Conservation (phyloP, 495 filamentous ascomycete genomes). For the Elaphomyces granulatus region DNA sequence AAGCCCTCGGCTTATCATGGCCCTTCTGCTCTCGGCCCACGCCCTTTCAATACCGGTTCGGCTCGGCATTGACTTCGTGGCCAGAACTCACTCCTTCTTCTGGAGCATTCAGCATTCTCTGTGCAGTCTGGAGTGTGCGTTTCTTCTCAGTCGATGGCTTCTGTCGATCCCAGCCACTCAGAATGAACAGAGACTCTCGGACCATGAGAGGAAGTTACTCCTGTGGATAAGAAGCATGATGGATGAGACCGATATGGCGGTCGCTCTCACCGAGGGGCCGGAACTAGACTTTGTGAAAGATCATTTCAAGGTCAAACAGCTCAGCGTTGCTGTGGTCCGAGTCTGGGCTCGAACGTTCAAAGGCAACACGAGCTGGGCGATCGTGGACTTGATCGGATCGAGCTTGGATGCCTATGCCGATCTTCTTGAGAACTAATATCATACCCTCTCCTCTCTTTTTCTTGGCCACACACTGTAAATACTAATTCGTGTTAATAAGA, state of each 20-base stretch:
- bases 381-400: slow-evolving; percentile 36
- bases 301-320: slow-evolving; percentile 31
- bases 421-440: slow-evolving; percentile 19
- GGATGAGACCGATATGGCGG: slow-evolving; percentile 61
- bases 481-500: too few species aligned
- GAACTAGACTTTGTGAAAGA: slow-evolving; percentile 32
- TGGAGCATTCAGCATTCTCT: slow-evolving; percentile 44
- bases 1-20: slow-evolving; percentile 35
- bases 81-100: slow-evolving; percentile 38
- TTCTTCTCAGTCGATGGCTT: slow-evolving; percentile 40
- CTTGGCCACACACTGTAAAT: too few species aligned
- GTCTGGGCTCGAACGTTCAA: slow-evolving; percentile 40
- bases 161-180: slow-evolving; percentile 33
- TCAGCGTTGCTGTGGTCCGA: slow-evolving; percentile 37
- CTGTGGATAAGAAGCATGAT: slow-evolving; percentile 58
- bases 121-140: slow-evolving; percentile 40
- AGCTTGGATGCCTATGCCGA: slow-evolving; percentile 32
- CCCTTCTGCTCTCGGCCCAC: slow-evolving; percentile 37
- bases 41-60: slow-evolving; percentile 40
- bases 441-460: too few species aligned
- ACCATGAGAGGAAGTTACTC: slow-evolving; percentile 49
- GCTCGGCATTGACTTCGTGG: slow-evolving; percentile 38
- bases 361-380: slow-evolving; percentile 41
- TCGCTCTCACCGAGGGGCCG: slow-evolving; percentile 30
- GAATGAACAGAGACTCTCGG: slow-evolving; percentile 30